Evolutionary conservation across 495 filamentous ascomycete species (phyloP).

Genomic region (Penicillium herquei): DNA sequence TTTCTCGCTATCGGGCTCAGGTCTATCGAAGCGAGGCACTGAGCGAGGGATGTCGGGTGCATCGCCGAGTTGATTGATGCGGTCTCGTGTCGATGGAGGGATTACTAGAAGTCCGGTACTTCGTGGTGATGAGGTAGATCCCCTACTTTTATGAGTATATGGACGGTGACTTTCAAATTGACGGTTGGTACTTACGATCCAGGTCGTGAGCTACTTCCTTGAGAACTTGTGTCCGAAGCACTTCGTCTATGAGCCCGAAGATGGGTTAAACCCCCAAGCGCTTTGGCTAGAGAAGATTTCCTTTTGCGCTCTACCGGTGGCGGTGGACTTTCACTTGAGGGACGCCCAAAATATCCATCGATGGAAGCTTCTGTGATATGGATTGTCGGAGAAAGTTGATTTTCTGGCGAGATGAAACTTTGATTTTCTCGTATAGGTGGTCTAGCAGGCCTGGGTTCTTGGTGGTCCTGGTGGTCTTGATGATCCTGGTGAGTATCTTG

Average conservation of each 20-base stretch:
- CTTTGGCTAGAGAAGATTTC: conserved; percentile 9
- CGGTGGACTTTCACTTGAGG: conserved; percentile 21
- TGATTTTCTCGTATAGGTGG: conserved; percentile 23
- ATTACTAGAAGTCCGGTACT: conserved; percentile 26
- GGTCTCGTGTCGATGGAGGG: conserved; percentile 26
- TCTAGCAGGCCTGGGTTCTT: conserved; percentile 14
- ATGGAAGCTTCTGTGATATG: conserved; percentile 32
- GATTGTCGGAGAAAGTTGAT: conserved; percentile 26
- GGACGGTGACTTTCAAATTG: background rate
- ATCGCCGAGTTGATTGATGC: conserved; percentile 21
- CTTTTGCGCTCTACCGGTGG: conserved; percentile 10
- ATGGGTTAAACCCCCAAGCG: conserved; percentile 10
- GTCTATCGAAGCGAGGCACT: conserved; percentile 37
- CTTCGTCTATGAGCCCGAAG: conserved; percentile 15
- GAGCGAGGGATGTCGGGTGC: conserved; percentile 28
- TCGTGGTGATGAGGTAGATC: conserved; percentile 19
- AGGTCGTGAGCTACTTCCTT: conserved; percentile 17
- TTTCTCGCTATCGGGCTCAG: conserved; percentile 43
- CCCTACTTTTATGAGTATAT: background rate
- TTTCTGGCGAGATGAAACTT: conserved; percentile 22
- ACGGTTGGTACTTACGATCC: conserved; percentile 16
- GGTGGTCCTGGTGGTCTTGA: background rate
- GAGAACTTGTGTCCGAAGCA: conserved; percentile 19
- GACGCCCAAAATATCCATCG: conserved; percentile 25
- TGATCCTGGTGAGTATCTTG: background rate